Evolutionary conservation across 148 eudicot species (phyloP).

Genomic region (Heliosperma pusillum): DNA sequence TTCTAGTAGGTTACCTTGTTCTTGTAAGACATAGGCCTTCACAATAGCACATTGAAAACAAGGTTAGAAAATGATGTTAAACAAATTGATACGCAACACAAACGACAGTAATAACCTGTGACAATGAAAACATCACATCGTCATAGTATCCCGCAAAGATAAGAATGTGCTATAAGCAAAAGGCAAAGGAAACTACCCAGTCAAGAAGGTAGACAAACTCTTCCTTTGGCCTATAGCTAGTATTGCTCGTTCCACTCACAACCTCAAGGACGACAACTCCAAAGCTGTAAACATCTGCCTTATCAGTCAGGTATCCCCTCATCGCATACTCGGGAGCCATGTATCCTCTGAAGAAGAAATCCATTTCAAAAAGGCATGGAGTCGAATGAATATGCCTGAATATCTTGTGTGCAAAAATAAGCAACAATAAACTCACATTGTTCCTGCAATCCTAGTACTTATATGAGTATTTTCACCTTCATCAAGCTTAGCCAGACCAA

Average conservation of each 20-base stretch:
- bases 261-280: conserved; percentile 76
- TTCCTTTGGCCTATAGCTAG: conserved; percentile 72
- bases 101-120: too few relatives aligned
- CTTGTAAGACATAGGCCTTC: conserved; percentile 85
- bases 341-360: conserved; percentile 54
- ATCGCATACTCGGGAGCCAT: conserved; percentile 91
- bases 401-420: too few relatives aligned
- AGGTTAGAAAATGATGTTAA: background rate
- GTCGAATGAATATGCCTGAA: too few relatives aligned
- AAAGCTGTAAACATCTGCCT: conserved; percentile 88
- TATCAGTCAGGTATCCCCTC: conserved; percentile 79
- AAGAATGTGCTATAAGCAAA: background rate
- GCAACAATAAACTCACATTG: conserved; percentile 47
- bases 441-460: conserved; percentile 75
- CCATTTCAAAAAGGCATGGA: too few relatives aligned
- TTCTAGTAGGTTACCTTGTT: conserved; percentile 77
- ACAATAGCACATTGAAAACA: conserved; percentile 8
- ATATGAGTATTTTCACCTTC: conserved; percentile 78
- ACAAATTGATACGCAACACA: background rate
- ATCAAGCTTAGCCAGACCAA: conserved; percentile 86
- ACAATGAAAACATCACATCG: too few relatives aligned
- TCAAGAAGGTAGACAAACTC: conserved; percentile 91
- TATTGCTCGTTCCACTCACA: conserved; percentile 84
- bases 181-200: conserved; percentile 48
- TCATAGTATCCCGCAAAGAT: background rate